Base-by-base conservation (phyloP, 306 rosid species). In the Ammopiptanthus mongolicus region DNA sequence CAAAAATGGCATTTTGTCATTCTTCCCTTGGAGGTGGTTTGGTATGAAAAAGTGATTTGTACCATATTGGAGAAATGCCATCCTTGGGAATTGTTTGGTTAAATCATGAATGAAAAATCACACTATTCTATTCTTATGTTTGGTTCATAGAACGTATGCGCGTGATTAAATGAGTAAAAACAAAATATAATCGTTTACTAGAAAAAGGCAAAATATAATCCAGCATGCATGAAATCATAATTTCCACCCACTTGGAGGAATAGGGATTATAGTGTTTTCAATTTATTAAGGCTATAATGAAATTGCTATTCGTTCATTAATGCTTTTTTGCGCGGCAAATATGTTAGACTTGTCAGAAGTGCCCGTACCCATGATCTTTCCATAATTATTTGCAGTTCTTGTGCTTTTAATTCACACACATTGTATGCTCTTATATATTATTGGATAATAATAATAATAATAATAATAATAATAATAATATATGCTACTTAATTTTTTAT, bases 41-140 rank as follows among this genome's bases (percentile, higher is more conserved):
- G 78, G 37, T 73, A 29, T 18, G 62, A 31, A 37, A 74, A 61
- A 47, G 62, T 61, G 71, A 61, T 74, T 74, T 61, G 34, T 74
- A 47, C 71, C 71, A 1, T 44, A 61, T 74, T 74, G 51, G 61
- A 74, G 61, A 48, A 61, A 47, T 61, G 25, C 34, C 29, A 13
- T 33, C 62, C 71, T 31, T 33, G 3, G 46, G 37, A 73, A 73
- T 14, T 74, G 70, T 31, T 59, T 61, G 71, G 36, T 33, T 31
- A 34, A 25, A 46, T 73, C 15, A 46, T 44, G 60, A 59, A 12
- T 42, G 21, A 10, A 36, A 72, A 58, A 41, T 55, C 52, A 23
- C 65, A 22, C 42, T 14, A 37, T 0, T 22, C 51, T 47, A 22
- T 56, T 56, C 66, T 7, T 51, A 7, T 39, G 61, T n/a, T 39